Base-by-base conservation (phyloP, 2,329 filamentous ascomycete species). In the Neopestalotiopsis sp. region DNA sequence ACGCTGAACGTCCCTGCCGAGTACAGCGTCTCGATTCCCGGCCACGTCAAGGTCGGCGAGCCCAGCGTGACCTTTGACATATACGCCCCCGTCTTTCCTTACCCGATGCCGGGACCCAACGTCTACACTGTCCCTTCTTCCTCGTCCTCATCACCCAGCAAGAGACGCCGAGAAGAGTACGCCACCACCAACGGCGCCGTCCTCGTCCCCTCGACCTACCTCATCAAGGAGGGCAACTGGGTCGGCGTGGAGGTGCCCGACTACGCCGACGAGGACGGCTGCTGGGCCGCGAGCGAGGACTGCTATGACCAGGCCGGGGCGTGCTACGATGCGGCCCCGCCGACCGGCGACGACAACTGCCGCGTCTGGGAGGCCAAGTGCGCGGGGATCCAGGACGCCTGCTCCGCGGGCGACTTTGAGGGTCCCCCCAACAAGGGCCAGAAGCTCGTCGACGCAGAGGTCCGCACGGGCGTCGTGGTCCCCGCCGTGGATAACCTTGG, bases 221-320 rank as follows among this genome's bases (percentile, higher is more conserved):
- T 92, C 49, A 75, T 90, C 69, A 88, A 89, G 75, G 93, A 92
- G 76, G 91, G 83, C 69, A 93, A 94, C 81, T 94, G 91, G 91
- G 92, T 90, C 79, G 91, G 86, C 65, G 82, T 85, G 69, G 86
- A 92, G 75, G 84, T 93, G 1, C 77, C 86, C 0, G 74, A 79
- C 9, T 93, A 91, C 80, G 81, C 80, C 4, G 81, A 82, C 59
- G 83, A 89, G 75, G 75, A 75, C 1, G 85, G 85, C 14, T 94
- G 92, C 83, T 93, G 89, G 88, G 83, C 82, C 68, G 81, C 84
- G 2, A 84, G 84, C 12, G 78, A 82, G 49, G 77, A 83, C 63
- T 91, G 90, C 84, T 94, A 85, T 83, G 76, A 78, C 32, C 90
- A 94, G 80, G 79, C 81, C 38, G 78, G 85, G 2, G 75, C 72